These are phyloP conservation scores for Noccaea bulbosa DNA, from an alignment of 345 rosid genomes.

Conservation along the genomic window DNA sequence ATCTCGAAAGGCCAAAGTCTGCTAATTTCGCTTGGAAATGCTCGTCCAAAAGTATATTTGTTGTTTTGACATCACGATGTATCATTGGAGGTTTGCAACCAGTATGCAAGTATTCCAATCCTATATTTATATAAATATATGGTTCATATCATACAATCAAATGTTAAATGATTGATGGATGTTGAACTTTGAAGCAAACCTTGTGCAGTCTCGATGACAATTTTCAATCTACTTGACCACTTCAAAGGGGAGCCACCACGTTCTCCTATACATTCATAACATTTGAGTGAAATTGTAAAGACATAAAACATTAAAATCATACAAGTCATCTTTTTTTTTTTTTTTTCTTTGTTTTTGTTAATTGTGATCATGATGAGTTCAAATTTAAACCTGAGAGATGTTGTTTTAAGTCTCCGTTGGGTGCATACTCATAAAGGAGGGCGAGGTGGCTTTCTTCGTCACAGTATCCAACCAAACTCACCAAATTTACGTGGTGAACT, in stretches of 20 bases:
- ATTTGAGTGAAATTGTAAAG: not conserved
- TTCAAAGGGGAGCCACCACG: not conserved
- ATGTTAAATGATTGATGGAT: not conserved
- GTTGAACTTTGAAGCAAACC: not conserved
- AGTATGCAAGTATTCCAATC: slow-evolving; percentile 48
- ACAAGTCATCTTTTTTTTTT: no score
- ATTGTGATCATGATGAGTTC: no score
- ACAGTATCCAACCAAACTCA: slow-evolving; percentile 44
- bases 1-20: slow-evolving; percentile 52
- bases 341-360: no score
- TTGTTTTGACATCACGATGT: slow-evolving; percentile 50
- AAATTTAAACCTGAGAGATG: slow-evolving; percentile 28
- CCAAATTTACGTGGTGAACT: slow-evolving; percentile 47
- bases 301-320: not conserved
- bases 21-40: slow-evolving; percentile 45
- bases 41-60: slow-evolving; percentile 49
- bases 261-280: not conserved
- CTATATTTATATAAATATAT: slow-evolving; percentile 23
- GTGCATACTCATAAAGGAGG: slow-evolving; percentile 46
- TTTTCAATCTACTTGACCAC: slow-evolving; percentile 25
- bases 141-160: not conserved
- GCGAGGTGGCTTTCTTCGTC: slow-evolving; percentile 38
- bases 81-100: slow-evolving; percentile 53
- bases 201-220: slow-evolving; percentile 21
- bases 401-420: slow-evolving; percentile 30